phyloP scores from a whole-genome alignment of 2,329 filamentous ascomycete genomes.

The Albifimbria verrucaria region DNA sequence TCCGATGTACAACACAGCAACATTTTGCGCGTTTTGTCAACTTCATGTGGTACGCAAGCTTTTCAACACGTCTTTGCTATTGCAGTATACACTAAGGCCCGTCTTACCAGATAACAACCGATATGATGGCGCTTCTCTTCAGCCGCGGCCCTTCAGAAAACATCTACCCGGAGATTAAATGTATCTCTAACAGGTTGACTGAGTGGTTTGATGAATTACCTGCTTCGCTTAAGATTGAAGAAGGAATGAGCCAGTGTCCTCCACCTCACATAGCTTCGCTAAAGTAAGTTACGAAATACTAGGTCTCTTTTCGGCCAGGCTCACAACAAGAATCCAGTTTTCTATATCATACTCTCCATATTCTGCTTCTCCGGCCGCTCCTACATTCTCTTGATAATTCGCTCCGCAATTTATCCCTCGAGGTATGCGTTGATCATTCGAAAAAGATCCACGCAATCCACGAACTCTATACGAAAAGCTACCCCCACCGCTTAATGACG shows the following conservation, averaged over 20 bases:
- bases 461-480: slow-evolving; percentile 10
- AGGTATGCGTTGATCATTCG: slow-evolving; percentile 4
- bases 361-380: slow-evolving; percentile 10
- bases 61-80: too few species aligned
- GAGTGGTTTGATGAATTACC: slow-evolving; percentile 6
- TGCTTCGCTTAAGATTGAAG: slow-evolving; percentile 4
- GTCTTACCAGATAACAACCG: slow-evolving; percentile 14
- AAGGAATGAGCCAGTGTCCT: slow-evolving; percentile 4
- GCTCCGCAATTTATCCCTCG: background rate
- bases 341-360: slow-evolving; percentile 11
- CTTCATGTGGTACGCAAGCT: too few species aligned
- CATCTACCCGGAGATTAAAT: slow-evolving; percentile 4
- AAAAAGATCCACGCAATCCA: slow-evolving; percentile 7
- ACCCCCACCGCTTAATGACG: slow-evolving; percentile 16
- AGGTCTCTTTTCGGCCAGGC: too few species aligned
- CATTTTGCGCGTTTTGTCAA: slow-evolving; percentile 11
- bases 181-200: slow-evolving; percentile 5
- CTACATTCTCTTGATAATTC: background rate
- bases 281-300: slow-evolving; percentile 11
- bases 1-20: slow-evolving; percentile 6
- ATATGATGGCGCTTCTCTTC: slow-evolving; percentile 15
- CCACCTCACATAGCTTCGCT: slow-evolving; percentile 12
- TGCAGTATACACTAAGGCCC: too few species aligned
- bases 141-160: background rate
- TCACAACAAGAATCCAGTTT: slow-evolving; percentile 7